Percentiles rank a stretch among this genome's conserved stretches.
These are phyloP conservation scores for Naganishia albida DNA, from an alignment of 1,284 basidiomycete genomes.

Conservation along the genomic window DNA sequence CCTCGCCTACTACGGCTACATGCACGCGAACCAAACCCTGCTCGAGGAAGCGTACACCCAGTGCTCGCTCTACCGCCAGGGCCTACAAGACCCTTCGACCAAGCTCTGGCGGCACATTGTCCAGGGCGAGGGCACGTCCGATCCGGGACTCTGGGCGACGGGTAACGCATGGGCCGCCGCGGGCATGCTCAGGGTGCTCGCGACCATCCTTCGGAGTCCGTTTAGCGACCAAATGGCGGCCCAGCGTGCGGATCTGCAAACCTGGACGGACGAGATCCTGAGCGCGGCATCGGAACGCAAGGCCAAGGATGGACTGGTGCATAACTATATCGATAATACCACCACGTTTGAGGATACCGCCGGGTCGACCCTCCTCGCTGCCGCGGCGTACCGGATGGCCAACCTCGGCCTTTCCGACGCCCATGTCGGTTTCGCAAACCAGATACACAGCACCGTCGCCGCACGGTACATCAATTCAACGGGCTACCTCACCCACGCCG, in stretches of 20 bases:
- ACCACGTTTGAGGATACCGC: constrained; percentile 72
- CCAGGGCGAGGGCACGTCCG: constrained; percentile 43
- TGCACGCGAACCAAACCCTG: constrained; percentile 67
- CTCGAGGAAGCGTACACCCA: constrained; percentile 74
- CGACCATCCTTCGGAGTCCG: constrained; percentile 54
- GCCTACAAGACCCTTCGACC: constrained; percentile 42
- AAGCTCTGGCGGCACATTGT: constrained; percentile 53
- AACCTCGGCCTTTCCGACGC: constrained; percentile 48
- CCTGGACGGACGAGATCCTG: constrained; percentile 57
- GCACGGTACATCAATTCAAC: constrained; percentile 51
- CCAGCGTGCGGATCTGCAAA: constrained; percentile 53
- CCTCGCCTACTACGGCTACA: constrained; percentile 80
- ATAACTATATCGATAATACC: constrained; percentile 70
- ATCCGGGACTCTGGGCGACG: constrained; percentile 50
- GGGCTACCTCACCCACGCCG: constrained; percentile 69
- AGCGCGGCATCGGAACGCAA: constrained; percentile 44
- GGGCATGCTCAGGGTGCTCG: constrained; percentile 57
- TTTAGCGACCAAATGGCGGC: constrained; percentile 45
- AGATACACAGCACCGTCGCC: constrained; percentile 44
- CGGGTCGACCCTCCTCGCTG: constrained; percentile 72
- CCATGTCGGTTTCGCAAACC: constrained; percentile 43
- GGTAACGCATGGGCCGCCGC: constrained; percentile 60
- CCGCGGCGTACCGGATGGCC: constrained; percentile 66
- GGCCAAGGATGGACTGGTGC: constrained; percentile 63
- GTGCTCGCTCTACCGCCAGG: constrained; percentile 70